phyloP scores from a whole-genome alignment of 768 basidiomycete species.

The Suillus paluster region DNA sequence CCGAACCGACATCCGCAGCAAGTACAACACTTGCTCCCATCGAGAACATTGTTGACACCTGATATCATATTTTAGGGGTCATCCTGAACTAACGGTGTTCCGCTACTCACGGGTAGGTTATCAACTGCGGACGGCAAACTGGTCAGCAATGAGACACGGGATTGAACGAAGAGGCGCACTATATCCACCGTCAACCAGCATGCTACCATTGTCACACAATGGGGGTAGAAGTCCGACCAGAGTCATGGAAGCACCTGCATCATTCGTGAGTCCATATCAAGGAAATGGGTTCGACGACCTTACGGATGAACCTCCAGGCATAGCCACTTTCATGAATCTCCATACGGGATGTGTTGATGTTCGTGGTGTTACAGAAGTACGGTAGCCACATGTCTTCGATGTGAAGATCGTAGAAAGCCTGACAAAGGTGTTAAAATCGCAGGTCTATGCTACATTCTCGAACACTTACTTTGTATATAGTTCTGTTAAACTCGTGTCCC shows the following conservation, averaged over 20 bases:
- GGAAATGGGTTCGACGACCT: slow-evolving; percentile 20
- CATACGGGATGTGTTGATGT: slow-evolving; percentile 95
- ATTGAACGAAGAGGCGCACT: slow-evolving; percentile 47
- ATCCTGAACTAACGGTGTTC: neutral
- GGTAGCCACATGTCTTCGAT: slow-evolving; percentile 99
- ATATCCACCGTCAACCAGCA: slow-evolving; percentile 91
- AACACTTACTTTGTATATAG: slow-evolving; percentile 79
- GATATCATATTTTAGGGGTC: slow-evolving; percentile 11
- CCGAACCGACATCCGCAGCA: slow-evolving; percentile 91
- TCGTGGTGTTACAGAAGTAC: slow-evolving; percentile 97
- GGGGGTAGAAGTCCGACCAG: slow-evolving; percentile 94
- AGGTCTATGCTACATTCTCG: neutral
- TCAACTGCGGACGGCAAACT: slow-evolving; percentile 57
- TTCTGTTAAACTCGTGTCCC: slow-evolving; percentile 95
- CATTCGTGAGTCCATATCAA: slow-evolving; percentile 8
- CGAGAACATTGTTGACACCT: slow-evolving; percentile 91
- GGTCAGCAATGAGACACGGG: slow-evolving; percentile 20
- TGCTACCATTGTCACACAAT: slow-evolving; percentile 89
- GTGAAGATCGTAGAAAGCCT: slow-evolving; percentile 93
- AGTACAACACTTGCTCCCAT: slow-evolving; percentile 91
- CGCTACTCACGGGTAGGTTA: slow-evolving; percentile 75
- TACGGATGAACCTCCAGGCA: slow-evolving; percentile 94
- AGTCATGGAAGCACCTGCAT: slow-evolving; percentile 92
- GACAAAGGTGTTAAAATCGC: slow-evolving; percentile 16
- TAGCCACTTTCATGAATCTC: slow-evolving; percentile 99